Conservation (phyloP, 768 basidiomycete genomes). For the Gautieria morchelliformis region DNA sequence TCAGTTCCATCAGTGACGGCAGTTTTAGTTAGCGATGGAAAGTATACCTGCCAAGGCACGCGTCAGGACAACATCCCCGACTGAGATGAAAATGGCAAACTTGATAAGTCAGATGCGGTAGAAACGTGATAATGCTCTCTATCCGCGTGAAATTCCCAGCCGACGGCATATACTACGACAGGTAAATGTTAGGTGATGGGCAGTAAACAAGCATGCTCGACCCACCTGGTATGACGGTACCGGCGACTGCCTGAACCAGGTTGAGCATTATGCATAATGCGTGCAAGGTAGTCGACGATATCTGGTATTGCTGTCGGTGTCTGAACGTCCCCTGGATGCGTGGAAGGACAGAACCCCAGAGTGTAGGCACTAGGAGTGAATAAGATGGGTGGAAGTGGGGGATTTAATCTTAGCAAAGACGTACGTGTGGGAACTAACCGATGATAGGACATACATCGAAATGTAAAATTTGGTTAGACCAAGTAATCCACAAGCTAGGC, state of each 20-base stretch:
- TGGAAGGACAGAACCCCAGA: constrained; percentile 63
- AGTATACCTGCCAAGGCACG: constrained; percentile 50
- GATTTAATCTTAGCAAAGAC: too few species aligned
- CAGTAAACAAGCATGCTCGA: too few species aligned
- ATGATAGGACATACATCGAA: constrained; percentile 38
- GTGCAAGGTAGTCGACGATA: constrained; percentile 50
- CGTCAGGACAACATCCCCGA: too few species aligned
- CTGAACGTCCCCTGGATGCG: constrained; percentile 52
- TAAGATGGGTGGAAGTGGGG: constrained; percentile 42
- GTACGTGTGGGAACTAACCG: too few species aligned
- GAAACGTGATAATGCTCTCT: too few species aligned
- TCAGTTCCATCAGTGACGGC: constrained; percentile 48
- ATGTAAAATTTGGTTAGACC: constrained; percentile 60
- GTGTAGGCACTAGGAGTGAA: constrained; percentile 49
- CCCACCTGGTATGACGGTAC: constrained; percentile 51
- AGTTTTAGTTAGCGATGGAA: constrained; percentile 36
- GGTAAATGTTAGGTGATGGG: too few species aligned
- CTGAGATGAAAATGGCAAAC: too few species aligned
- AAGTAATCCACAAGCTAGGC: constrained; percentile 69
- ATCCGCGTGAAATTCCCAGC: too few species aligned
- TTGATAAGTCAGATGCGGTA: too few species aligned
- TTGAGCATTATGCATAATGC: constrained; percentile 50
- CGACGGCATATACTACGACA: too few species aligned
- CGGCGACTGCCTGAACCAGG: constrained; percentile 47
- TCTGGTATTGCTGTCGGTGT: constrained; percentile 52